These are phyloP conservation scores for Theobroma grandiflorum DNA, from an alignment of 441 rosid genomes.

Conservation along the genomic window DNA sequence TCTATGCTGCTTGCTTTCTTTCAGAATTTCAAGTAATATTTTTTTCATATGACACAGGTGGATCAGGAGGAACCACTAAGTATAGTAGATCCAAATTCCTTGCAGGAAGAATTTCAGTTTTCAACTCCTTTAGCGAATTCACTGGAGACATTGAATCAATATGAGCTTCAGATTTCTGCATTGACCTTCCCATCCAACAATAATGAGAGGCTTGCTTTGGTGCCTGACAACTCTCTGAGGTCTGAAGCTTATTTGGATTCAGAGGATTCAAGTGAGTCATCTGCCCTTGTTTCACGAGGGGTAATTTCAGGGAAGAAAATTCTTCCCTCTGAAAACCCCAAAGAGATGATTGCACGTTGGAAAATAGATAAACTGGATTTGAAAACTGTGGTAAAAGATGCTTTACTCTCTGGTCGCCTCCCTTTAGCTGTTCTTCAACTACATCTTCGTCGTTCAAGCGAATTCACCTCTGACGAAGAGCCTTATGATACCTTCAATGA, in stretches of 20 bases:
- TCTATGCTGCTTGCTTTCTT: slow-evolving; percentile 27
- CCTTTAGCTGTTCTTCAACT: slow-evolving; percentile 98
- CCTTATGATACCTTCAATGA: slow-evolving; percentile 87
- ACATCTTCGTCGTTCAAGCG: slow-evolving; percentile 91
- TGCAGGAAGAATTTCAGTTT: slow-evolving; percentile 67
- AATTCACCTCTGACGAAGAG: slow-evolving; percentile 57
- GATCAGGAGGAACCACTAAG: slow-evolving; percentile 52
- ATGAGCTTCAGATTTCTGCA: slow-evolving; percentile 41
- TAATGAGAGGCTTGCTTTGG: slow-evolving; percentile 64
- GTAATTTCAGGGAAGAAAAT: slow-evolving; percentile 52
- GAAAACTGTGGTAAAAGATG: slow-evolving; percentile 94
- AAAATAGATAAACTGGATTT: slow-evolving; percentile 83
- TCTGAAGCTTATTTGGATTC: slow-evolving; percentile 46
- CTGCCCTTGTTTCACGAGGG: slow-evolving; percentile 64
- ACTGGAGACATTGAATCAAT: slow-evolving; percentile 47
- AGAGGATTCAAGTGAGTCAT: slow-evolving; percentile 57
- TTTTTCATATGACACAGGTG: slow-evolving; percentile 54
- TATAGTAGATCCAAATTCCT: slow-evolving; percentile 46
- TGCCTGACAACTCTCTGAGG: slow-evolving; percentile 52
- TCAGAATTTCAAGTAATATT: slow-evolving; percentile 33
- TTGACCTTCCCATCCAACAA: slow-evolving; percentile 37
- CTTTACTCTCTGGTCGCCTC: slow-evolving; percentile 92
- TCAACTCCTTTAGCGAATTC: slow-evolving; percentile 56
- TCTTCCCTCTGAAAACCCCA: slow-evolving; percentile 90
- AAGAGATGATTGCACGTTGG: slow-evolving; percentile 99